Base-by-base conservation (phyloP, 352 stramenopile genomes). In the Phytophthora colocasiae region DNA sequence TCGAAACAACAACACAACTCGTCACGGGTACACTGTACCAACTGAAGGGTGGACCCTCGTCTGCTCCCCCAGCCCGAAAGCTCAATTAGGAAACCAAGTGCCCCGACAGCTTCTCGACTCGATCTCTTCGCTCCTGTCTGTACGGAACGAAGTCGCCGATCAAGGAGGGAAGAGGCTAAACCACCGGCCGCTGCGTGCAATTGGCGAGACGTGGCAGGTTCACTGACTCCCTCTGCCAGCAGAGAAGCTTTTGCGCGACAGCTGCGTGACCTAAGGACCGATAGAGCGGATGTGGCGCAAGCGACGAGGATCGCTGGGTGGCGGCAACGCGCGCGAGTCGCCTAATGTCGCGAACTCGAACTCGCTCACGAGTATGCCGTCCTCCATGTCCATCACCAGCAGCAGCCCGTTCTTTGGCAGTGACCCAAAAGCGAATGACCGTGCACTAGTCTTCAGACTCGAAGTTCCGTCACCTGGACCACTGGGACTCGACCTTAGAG, bases 401-500 rank as follows among this genome's bases (percentile, higher is more conserved):
- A 79, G 39, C 61, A 78, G 64, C 40, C 71, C 81, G 48, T 87
- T 90, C 56, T 82, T 83, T 19, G 72, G 79, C 31, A 90, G 75
- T 46, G 81, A 93, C 52, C 77, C 79, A 22, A 75, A 75, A 22
- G 76, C 73, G 11, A 81, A 69, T 12, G 85, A 92, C 43, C 78
- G 77, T 14, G 67, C 82, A 41, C 69, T 93, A 29, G 79, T 91
- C 26, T 95, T 95, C 43, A 76, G 80, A 4, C 68, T 95, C 27
- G 83, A 95, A 40, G 87, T 95, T 26, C 87, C 87, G 10, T 84
- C 71, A 15, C 74, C 75, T 0, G 87, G 87, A 0, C 85, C 87
- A 12, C 74, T 95, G 9, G 87, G 85, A 0, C 71, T 95, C 15
- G 87, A 95, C 48, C 58, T 95, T 27, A 81, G 82, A 7, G 87